Base-by-base conservation (phyloP, 768 basidiomycete species). In the Albatrellus ellisii region DNA sequence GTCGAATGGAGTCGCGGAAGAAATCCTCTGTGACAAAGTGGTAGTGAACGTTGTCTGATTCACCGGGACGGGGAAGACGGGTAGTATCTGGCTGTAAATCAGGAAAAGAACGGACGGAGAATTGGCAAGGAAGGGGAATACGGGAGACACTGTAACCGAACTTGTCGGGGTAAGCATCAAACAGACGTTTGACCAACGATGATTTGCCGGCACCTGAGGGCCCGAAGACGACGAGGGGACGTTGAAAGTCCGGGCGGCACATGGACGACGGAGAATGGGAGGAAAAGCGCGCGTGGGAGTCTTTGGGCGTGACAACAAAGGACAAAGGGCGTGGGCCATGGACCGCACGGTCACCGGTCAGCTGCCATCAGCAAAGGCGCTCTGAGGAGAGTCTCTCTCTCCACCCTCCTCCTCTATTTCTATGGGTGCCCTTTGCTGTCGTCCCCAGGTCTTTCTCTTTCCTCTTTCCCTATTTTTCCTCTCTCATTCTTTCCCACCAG, bases 81-180 rank as follows among this genome's bases (percentile, higher is more conserved):
- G 94, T 98, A 4, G 94, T 98, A 66, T 97, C 89, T 91, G 48
- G 33, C 43, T 40, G 43, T 46, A 38, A 44, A 40, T 42, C 33
- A 46, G 17, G 27, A 38, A 20, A 28, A 31, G 32, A 10, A 45
- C 45, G 29, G 25, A 18, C 42, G 35, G 44, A 43, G 18, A 26
- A 33, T 6, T 29, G 20, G 31, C 17, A 42, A 24, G 39, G 28
- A 39, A 39, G 27, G 22, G 39, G 43, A 42, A 28, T 60, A 92
- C 89, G 94, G 29, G 91, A 95, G 42, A 98, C 81, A 56, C 81
- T 83, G 67, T 97, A 98, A 7, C 86, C 85, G 58, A 97, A 97
- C 45, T 70, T 76, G 59, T 81, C 78, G 3, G 89, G 90, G 56
- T 72, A 75, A 25, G 88, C 82, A 22, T 61, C 62, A 58, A 97